Evolutionary conservation across 805 yeast genomes (phyloP), one percentile per base, ranked within the genome.

Genomic region (Brettanomyces custersianus): DNA sequence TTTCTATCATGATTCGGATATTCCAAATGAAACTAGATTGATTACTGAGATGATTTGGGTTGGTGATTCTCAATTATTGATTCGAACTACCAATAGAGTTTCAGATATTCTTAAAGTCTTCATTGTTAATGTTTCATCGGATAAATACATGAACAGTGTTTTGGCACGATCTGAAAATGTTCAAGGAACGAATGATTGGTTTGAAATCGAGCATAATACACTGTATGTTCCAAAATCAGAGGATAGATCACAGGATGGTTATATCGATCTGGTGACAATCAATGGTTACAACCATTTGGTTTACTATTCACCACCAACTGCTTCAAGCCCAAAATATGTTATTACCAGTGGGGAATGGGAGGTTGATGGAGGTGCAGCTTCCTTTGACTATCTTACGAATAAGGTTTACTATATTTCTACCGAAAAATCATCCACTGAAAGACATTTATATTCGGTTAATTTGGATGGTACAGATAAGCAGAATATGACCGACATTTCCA

Each of bases 311-410:
- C 92, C 95, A 4, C 74, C 86, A 2, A 64, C 68, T 19, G 55
- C 79, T 4, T 42, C 74, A 0, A 56, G 59, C 12, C 85, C 85
- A 4, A 48, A 48, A 3, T 13, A 13, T 21, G 54, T 80, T 17
- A 67, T 94, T 32, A 83, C 92, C 1, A 39, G 57, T 3, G 98
- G 98, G 5, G 59, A 70, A 1, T 92, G 95, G 95, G 98, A 92
- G 56, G 94, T 92, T n/a, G 81, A 73, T 20, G 70, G 66, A 41
- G 88, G 85, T 2, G 76, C 81, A 2, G 62, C 79, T 2, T 70
- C 79, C 0, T 74, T 74, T 57, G 86, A 81, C 49, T 61, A 58
- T 35, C 59, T 63, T 5, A 61, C 58, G 21, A 70, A 68, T 36
- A 66, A 71, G 44, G 69, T 77, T 12, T 80, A 77, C 54, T 92